Percentiles rank a stretch among this genome's conserved stretches.
These are phyloP conservation scores for Onygenales sp. DNA, from an alignment of 2,329 filamentous ascomycete species.

Conservation along the genomic window DNA sequence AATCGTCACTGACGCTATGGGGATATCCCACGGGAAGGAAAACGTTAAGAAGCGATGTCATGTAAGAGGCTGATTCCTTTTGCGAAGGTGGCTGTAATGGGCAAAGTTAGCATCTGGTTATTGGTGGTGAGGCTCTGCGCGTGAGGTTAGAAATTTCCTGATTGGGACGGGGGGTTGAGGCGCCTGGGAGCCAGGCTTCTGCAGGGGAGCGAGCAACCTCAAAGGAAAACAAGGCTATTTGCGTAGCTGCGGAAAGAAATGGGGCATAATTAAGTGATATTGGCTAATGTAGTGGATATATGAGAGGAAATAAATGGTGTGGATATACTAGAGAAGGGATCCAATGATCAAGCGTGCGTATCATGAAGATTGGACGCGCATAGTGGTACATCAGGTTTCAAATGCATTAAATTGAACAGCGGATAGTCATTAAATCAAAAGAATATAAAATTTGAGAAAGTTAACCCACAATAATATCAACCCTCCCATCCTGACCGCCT, in stretches of 20 bases:
- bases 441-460: neutral
- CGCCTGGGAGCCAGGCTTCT: neutral
- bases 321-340: too few species aligned
- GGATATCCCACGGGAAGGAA: slow-evolving; percentile 87
- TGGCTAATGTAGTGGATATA: neutral
- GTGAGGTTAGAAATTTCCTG: neutral
- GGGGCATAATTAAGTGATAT: neutral
- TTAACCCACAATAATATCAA: slow-evolving; percentile 35
- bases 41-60: slow-evolving; percentile 50
- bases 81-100: slow-evolving; percentile 7
- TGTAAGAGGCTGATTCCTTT: slow-evolving; percentile 16
- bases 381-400: neutral
- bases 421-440: neutral
- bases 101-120: neutral
- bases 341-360: too few species aligned
- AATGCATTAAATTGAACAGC: neutral
- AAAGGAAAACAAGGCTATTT: too few species aligned
- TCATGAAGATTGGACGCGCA: too few species aligned
- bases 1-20: slow-evolving; percentile 75
- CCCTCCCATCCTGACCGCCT: slow-evolving; percentile 18
- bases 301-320: neutral
- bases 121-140: neutral
- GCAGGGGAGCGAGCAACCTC: too few species aligned
- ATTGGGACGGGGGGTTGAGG: neutral
- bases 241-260: neutral